Base-by-base conservation (phyloP, 2,329 filamentous ascomycete species). In the Zarea fungicola region DNA sequence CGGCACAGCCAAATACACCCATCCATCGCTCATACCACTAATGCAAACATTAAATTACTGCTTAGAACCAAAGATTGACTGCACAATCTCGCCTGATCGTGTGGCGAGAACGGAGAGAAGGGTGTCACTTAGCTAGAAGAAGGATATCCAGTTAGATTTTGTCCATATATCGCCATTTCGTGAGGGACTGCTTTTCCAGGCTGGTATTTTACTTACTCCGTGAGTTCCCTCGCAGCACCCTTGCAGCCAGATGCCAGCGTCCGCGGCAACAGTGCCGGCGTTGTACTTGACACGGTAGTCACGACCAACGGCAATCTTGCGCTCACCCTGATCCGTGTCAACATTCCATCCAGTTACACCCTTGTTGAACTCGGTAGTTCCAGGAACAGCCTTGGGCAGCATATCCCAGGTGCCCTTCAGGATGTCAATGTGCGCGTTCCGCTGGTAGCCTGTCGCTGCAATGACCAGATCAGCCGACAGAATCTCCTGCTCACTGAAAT, bases 181-280 rank as follows among this genome's bases (percentile, higher is more conserved):
- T 14, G 5, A 19, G 13, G 14, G 11, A 19, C 14, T 18, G 42
- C 22, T 6, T 14, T 10, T 31, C 2, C 14, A 14, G 28, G 28
- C 28, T 26, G 6, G 16, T 11, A 18, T 9, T 32, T 43, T 50
- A 83, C 86, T 82, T 78, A 92, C 86, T 52, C 92, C 92, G 66
- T 97, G 92, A 28, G 90, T 95, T 53, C 77, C 82, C 73, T 97
- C 91, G 64, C 90, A 95, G 71, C 91, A 96, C 26, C 92, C 92
- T 66, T 97, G 93, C 58, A 97, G 74, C 85, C 88, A 97, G 51
- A 97, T 76, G 4, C 91, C 91, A 13, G 89, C 85, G 37, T 84
- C 81, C 0, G 76, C 63, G n/a, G 81, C 77, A 28, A 97, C 85
- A 41, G 78, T 75, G 25, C 79, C 83, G 2, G 78, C 71, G 42